Evolutionary conservation across 2,329 filamentous ascomycete genomes (phyloP), one percentile per base, ranked within the genome.

Genomic region (Exophiala oligosperma): DNA sequence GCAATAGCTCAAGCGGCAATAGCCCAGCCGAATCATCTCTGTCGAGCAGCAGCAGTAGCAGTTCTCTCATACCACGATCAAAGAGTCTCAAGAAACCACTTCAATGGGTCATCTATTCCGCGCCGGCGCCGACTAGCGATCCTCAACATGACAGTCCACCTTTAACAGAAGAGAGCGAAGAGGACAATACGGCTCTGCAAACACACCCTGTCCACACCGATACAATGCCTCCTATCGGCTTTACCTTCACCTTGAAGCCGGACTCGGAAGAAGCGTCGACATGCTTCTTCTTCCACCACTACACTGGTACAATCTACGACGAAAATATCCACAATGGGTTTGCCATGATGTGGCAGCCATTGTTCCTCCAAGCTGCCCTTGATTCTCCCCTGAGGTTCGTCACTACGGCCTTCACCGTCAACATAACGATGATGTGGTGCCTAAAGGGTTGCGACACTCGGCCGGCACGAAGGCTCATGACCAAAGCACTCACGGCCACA

Each of bases 371-470:
- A 24, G 53, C 61, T 1, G 49, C 61, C 9, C 9, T 48, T 6
- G 55, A 60, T 26, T 67, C 64, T 11, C 60, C 66, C 4, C 44
- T 68, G 21, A 54, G 65, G 37, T 43, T 55, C 28, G 66, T 65
- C n/a, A 66, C 65, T 8, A 52, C 61, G 7, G 64, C 64, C 28
- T 57, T 68, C 23, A 61, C 63, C 5, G 59, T 66, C 44, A 66
- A 65, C 37, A 56, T 68, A 12, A 49, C 62, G 14, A 66, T 67
- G 62, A 62, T 67, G 61, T 66, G 63, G 62, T 59, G 52, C 29
- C 60, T 53, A 12, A 24, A 58, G 49, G 64, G 61, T 32, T 60
- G 57, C 37, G 56, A 65, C 50, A 54, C 59, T 7, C 50, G 41
- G 3, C 53, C 55, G n/a, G 62, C 63, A 12, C 59, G 57, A 26